Evolutionary conservation across 768 basidiomycete species (phyloP), one percentile per base, ranked within the genome.

Genomic region (Tremella yokohamensis): DNA sequence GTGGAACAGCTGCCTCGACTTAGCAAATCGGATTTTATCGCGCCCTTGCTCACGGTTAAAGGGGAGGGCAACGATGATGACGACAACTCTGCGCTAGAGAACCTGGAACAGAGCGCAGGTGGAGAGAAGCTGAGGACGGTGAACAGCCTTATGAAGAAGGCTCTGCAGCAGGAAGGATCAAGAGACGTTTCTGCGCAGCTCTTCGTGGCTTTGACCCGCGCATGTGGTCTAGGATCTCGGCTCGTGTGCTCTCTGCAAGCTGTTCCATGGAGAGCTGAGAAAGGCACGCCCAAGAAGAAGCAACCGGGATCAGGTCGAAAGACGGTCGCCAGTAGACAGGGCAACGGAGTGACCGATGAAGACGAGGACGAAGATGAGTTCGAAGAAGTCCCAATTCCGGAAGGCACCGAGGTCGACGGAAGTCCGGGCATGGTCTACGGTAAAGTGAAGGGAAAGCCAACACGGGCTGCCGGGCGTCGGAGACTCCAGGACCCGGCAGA

Each of bases 81-180:
- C 25, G 76, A 84, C 12, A 77, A 83, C 58, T 79, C 16, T 57
- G 37, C 44, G 6, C 29, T 71, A 19, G 63, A 70, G 38, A 58
- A 61, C 18, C 51, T 71, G 19, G 45, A 70, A 40, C 78, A 83
- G 24, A 72, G 76, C 34, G 69, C 72, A 29, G 84, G 84, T 9
- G 81, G 81, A 38, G 93, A 94, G 75, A 70, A 80, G 2, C 83
- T 96, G 25, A 81, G 86, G 47, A 86, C 85, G 51, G 79, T 82
- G 13, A 92, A 93, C 72, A 91, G 89, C 63, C 80, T 97, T 39
- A 92, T 93, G 89, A 97, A 96, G 72, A 90, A 93, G 72, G 87
- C 85, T 0, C 78, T 97, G 18, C 85, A 87, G 82, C 83, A 82
- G 54, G 81, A 78, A 58, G 96, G 93, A 7, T 87, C 85, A 20